Base-by-base conservation (phyloP, 2,329 filamentous ascomycete species). In the Hypoxylon sp. region DNA sequence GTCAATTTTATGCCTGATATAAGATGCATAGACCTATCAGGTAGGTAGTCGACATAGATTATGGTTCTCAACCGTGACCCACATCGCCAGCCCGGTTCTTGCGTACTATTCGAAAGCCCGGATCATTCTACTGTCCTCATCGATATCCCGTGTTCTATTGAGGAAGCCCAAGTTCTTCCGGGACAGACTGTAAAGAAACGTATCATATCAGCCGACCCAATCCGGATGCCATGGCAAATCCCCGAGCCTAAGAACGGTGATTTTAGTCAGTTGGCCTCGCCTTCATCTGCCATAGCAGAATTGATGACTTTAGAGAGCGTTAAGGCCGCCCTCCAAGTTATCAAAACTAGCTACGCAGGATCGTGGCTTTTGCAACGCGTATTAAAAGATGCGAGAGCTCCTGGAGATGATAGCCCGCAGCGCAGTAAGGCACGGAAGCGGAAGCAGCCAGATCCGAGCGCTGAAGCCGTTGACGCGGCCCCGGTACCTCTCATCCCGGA, bases 111-210 rank as follows among this genome's bases (percentile, higher is more conserved):
- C 72, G 78, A 83, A 62, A 85, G 80, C 62, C 66, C 72, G 1
- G 74, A 78, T 42, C 69, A 74, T 45, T 78, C 81, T 41, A 73
- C 88, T 49, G 77, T 84, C 18, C 71, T 92, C 21, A 72, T 92
- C 48, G 90, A 93, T 67, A 83, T 92, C 41, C 89, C 90, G 20
- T 77, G 79, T 15, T 90, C 90, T 1, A 83, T 92, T 33, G 86
- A 89, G 63, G 79, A 84, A 58, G 85, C 84, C 15, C 90, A 92
- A 73, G 79, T 80, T 27, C 75, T 76, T 10, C 70, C 75, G 5
- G 74, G 73, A 24, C 66, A 77, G 27, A 57, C 65, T 18, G 71
- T 75, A 50, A 58, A 62, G 45, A 74, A 76, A 47, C 76, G 77
- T 53, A 74, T 86, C 42, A 63, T 81, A 58, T 84, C 83, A 37